Base-by-base conservation (phyloP, 2,329 filamentous ascomycete genomes). In the Xylaria sp. region DNA sequence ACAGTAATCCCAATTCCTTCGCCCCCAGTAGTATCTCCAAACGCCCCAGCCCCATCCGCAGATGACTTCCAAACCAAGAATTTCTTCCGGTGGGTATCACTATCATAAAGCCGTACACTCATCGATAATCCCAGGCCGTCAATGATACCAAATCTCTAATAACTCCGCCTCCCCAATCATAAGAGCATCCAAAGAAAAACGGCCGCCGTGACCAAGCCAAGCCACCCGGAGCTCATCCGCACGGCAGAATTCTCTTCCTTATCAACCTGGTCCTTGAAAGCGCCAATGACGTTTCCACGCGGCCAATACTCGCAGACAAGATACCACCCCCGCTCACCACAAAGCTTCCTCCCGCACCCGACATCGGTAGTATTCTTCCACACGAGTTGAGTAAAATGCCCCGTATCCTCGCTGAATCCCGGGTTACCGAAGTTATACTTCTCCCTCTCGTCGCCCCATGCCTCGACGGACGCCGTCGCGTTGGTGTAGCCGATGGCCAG, bases 301-400 rank as follows among this genome's bases (percentile, higher is more conserved):
- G 91, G 90, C 81, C 83, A 90, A 78, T 92, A 93, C 79, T 92
- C 89, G 72, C 90, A 93, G 28, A 89, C 89, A 0, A 92, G 81
- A 77, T 87, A 91, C 87, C 88, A 92, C 34, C 66, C 68, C 34
- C 70, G 55, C 61, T 77, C 72, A 41, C 80, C 76, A 58, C 84
- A 87, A 50, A 83, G 68, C 70, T 71, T 80, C 65, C 78, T 79
- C 28, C 76, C 84, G 65, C 85, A 93, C 0, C 89, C 89, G 0
- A 91, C 85, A 39, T 82, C 81, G 7, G 81, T 88, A 0, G 89
- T 91, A 28, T 81, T 78, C 77, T 85, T 87, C 91, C 91, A 93
- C 6, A 93, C 90, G 7, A 93, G 78, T 81, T 93, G 90, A 1
- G 90, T 91, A 73, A 93, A 93, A 76, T 93, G 90, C 0, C 90